These are phyloP conservation scores for Mycena polygramma DNA, from an alignment of 768 basidiomycete species.

Conservation along the genomic window DNA sequence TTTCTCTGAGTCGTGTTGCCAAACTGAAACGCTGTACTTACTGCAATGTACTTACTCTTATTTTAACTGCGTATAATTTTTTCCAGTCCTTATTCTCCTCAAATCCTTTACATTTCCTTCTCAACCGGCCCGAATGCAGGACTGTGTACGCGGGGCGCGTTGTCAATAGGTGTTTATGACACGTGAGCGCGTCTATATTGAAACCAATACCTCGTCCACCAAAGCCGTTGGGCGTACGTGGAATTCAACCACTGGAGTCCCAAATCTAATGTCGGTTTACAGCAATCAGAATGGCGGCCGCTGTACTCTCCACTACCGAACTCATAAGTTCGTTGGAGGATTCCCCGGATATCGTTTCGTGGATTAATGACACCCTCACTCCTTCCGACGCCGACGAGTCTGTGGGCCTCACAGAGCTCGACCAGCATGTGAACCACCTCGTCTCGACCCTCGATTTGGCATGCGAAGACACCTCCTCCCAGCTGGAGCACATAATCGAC, in stretches of 20 bases:
- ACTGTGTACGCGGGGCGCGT: too few species aligned
- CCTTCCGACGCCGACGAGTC: slow-evolving; percentile 42
- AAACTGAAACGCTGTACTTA: too few species aligned
- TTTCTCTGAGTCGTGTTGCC: background rate
- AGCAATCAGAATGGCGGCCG: slow-evolving; percentile 29
- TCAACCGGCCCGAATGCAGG: too few species aligned
- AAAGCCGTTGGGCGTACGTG: slow-evolving; percentile 16
- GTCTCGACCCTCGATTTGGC: slow-evolving; percentile 87
- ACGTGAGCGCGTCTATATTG: slow-evolving; percentile 30
- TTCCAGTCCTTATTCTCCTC: too few species aligned
- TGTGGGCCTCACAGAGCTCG: slow-evolving; percentile 69
- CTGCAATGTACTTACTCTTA: too few species aligned
- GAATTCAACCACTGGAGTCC: background rate
- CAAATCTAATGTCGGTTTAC: slow-evolving; percentile 5
- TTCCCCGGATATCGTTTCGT: slow-evolving; percentile 72
- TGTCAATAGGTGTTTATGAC: background rate
- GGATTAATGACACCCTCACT: slow-evolving; percentile 76
- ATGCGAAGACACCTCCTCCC: slow-evolving; percentile 87
- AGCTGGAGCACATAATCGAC: slow-evolving; percentile 90
- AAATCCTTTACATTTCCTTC: too few species aligned
- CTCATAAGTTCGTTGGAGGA: slow-evolving; percentile 69
- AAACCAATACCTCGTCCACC: background rate
- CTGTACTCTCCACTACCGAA: slow-evolving; percentile 51
- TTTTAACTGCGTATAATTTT: too few species aligned
- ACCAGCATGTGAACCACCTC: slow-evolving; percentile 81